These are phyloP conservation scores for Aspergillus sojae DNA, from an alignment of 2,329 filamentous ascomycete species.

Conservation along the genomic window DNA sequence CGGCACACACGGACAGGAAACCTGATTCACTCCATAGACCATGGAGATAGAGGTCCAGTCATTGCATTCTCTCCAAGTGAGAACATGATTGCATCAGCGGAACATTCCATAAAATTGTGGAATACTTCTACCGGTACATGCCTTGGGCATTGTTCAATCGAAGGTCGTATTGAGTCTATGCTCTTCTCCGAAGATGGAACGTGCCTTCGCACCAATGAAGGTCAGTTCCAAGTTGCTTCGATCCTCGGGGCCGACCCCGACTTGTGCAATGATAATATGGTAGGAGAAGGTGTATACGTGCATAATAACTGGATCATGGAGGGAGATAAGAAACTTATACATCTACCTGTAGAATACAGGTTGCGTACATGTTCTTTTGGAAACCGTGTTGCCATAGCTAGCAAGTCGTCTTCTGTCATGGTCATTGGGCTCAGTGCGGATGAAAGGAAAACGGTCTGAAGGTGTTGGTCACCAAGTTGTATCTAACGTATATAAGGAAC, in stretches of 20 bases:
- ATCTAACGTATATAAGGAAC: neutral
- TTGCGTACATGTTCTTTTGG: neutral
- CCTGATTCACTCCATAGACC: neutral
- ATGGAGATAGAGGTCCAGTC: neutral
- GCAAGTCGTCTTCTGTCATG: neutral
- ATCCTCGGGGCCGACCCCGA: neutral
- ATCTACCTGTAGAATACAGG: neutral
- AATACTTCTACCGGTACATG: neutral
- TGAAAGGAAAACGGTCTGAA: neutral
- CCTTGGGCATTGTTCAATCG: neutral
- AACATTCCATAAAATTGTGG: neutral
- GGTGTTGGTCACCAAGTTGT: neutral
- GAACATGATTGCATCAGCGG: neutral
- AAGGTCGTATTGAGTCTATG: neutral
- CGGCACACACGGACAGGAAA: neutral
- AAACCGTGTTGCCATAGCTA: neutral
- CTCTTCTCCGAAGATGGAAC: neutral
- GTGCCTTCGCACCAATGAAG: neutral
- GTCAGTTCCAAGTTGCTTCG: neutral
- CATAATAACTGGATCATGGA: neutral
- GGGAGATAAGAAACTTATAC: neutral
- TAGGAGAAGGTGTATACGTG: neutral
- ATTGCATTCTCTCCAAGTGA: neutral
- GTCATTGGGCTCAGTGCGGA: neutral
- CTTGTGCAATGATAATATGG: neutral